Evolutionary conservation across 345 rosid genomes (phyloP), one percentile per base, ranked within the genome.

Genomic region (Streptanthus diversifolius): DNA sequence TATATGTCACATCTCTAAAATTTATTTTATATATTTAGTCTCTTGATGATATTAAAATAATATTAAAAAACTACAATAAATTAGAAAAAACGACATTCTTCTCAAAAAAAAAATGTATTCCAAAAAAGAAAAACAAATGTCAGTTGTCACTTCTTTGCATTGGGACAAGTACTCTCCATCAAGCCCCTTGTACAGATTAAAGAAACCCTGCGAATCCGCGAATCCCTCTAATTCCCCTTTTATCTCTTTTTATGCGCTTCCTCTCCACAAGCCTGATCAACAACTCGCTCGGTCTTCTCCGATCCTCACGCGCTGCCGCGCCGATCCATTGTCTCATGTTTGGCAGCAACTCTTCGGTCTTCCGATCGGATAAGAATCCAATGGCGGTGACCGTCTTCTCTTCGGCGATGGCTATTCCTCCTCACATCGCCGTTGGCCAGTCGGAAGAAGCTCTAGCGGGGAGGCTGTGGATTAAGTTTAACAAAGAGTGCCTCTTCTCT

Each of bases 381-480:
- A 72, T 77, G 83, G 80, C 83, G 75, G 74, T 79, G 57, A 25
- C 62, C 37, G 27, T 54, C 56, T 73, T 66, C 52, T 73, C 72
- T 27, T 74, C 78, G 19, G 2, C 74, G 63, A 43, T 54, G 65
- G 55, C 79, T 74, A 81, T 81, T 58, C 81, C 80, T 72, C 79
- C 81, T 18, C 79, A 53, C 57, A 73, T 72, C 43, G 37, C 72
- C 14, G 58, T 39, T 11, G 5, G 48, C 45, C 49, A 27, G 51
- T 53, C 70, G 19, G 95, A 88, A 59, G 93, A 79, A 54, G 86
- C 85, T 21, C 80, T 90, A 5, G 85, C 97, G 37, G 74, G 73
- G 32, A 85, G 74, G 83, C 73, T 90, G 12, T 95, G 98, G 97
- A 83, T 82, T 81, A 92, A 87, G 87, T 86, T 57, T 63, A 79